These are phyloP conservation scores for Fusarium globosum DNA, from an alignment of 2,329 filamentous ascomycete species.

Conservation along the genomic window DNA sequence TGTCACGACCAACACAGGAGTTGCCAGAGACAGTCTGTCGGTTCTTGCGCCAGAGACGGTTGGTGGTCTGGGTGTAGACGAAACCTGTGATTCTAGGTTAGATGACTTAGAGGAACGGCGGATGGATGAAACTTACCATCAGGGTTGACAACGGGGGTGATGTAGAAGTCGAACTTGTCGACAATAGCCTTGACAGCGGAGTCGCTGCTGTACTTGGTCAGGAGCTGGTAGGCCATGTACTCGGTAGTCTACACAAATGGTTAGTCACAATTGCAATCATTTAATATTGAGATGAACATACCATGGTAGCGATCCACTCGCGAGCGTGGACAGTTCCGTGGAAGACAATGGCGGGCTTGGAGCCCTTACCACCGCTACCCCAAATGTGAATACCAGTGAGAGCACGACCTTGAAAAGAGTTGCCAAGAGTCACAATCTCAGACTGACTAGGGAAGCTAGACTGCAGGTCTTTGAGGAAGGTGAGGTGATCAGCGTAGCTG, in stretches of 20 bases:
- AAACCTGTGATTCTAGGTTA: constrained; percentile 15
- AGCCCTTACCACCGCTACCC: constrained; percentile 34
- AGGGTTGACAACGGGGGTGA: constrained; percentile 71
- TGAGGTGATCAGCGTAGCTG: constrained; percentile 26
- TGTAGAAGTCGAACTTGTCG: constrained; percentile 74
- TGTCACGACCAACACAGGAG: constrained; percentile 63
- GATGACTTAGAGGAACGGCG: accelerated
- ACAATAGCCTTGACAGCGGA: constrained; percentile 53
- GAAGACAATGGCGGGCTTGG: constrained; percentile 32
- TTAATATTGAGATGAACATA: neutral
- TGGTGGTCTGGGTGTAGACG: constrained; percentile 64
- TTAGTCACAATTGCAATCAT: accelerated
- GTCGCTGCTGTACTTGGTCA: constrained; percentile 32
- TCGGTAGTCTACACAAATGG: neutral
- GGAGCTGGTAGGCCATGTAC: constrained; percentile 32
- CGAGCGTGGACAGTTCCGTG: constrained; percentile 34
- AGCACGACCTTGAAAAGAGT: constrained; percentile 26
- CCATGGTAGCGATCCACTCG: constrained; percentile 34
- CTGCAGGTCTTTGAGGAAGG: constrained; percentile 28
- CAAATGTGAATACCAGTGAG: constrained; percentile 33
- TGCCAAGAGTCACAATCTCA: constrained; percentile 24
- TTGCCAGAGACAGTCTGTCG: constrained; percentile 55
- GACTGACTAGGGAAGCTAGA: constrained; percentile 26
- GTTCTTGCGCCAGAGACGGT: constrained; percentile 73
- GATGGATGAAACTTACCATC: constrained; percentile 56